phyloP scores from a whole-genome alignment of 257 asterid species.

The Ophiorrhiza pumila region DNA sequence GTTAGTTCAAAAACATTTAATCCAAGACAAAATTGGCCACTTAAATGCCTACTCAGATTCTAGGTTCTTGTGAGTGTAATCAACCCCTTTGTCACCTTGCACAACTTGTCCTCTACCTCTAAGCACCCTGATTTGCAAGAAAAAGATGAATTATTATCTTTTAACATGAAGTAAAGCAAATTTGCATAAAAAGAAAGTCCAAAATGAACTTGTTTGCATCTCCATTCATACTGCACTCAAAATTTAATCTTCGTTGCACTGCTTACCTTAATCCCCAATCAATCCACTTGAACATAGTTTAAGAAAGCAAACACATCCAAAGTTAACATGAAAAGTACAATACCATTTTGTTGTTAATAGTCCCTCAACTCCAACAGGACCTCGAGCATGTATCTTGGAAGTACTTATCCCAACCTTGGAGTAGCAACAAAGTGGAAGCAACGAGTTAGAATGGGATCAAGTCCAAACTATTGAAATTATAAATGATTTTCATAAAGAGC shows the following conservation, averaged over 20 bases:
- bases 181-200: background rate
- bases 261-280: no score
- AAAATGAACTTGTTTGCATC: background rate
- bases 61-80: constrained; percentile 61
- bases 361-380: constrained; percentile 77
- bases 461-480: background rate
- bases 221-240: no score
- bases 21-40: background rate
- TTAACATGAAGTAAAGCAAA: background rate
- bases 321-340: background rate
- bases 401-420: constrained; percentile 69
- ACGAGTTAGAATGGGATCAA: background rate
- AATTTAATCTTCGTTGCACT: no score
- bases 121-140: constrained; percentile 41
- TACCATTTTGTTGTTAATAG: constrained; percentile 62
- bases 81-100: constrained; percentile 51
- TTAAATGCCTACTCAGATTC: background rate
- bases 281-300: background rate
- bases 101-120: constrained; percentile 70
- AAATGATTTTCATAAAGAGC: background rate
- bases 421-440: background rate
- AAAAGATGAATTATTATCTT: background rate
- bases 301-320: no score
- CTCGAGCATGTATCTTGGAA: constrained; percentile 70
- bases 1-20: background rate